Evolutionary conservation across 192 early-diverging fungal species (phyloP), one percentile per base, ranked within the genome.

Genomic region (Dissophora ornata): DNA sequence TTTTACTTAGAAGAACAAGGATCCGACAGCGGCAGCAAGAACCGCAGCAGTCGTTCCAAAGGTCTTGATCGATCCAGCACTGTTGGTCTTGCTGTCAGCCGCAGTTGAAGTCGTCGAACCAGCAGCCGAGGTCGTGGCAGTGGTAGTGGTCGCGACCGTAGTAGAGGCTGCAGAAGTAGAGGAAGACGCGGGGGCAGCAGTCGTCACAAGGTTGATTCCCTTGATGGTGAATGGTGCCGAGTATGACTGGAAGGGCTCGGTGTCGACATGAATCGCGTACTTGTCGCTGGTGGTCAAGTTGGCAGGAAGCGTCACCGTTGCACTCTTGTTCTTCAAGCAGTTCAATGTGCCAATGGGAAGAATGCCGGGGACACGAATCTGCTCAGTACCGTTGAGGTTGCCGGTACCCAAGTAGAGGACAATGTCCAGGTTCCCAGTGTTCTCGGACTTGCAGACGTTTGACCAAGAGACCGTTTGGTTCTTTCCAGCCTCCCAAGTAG

Each of bases 401-500:
- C 63, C 71, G 15, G 62, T 61, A 28, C 70, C 70, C 7, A 58
- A 11, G 62, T 74, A 74, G 40, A 74, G 62, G 48, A 58, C 62
- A 52, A 74, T 74, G 32, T 59, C 33, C 8, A 74, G 54, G 18
- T 64, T 40, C 19, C 56, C 56, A 18, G 34, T 65, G 70, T 74
- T 74, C 38, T 59, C 22, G 44, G 57, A 0, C 1, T 56, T 66
- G 57, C 71, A 75, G 32, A 55, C 46, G 71, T 75, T 75, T 25
- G 47, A 38, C 71, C 71, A 75, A 12, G 49, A 42, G 57, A 75
- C 71, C 40, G 71, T 75, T 13, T 51, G 55, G 28, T 32, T 75
- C 32, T 53, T 50, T 28, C 71, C 71, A 40, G 71, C 62, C 4
- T 33, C 57, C 71, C 71, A 75, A 41, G 55, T 48, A n/a, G 71